A percentile compares a stretch with the other conserved stretches of the same genome.
phyloP scores from a whole-genome alignment of 1,284 basidiomycete genomes.

The Porogramme epimiltina region DNA sequence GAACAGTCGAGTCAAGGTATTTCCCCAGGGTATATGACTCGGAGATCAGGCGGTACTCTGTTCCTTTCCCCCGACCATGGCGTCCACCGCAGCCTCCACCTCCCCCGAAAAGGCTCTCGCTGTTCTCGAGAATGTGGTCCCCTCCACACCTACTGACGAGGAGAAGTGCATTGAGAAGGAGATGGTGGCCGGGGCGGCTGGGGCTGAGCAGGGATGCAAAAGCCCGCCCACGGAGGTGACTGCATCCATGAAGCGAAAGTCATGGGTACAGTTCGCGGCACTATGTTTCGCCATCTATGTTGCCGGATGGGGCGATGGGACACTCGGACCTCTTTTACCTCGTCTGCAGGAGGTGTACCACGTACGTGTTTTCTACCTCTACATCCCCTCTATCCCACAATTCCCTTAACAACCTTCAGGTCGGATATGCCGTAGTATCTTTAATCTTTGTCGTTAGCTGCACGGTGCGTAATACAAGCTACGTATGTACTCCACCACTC shows the following conservation, averaged over 20 bases:
- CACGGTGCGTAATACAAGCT: slow-evolving; percentile 36
- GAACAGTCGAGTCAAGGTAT: no score
- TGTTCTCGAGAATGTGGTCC: background rate
- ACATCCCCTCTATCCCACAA: background rate
- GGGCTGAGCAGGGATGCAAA: background rate
- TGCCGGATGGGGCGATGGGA: slow-evolving; percentile 64
- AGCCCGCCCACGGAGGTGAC: slow-evolving; percentile 1
- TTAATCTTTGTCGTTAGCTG: slow-evolving; percentile 59
- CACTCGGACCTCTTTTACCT: slow-evolving; percentile 62
- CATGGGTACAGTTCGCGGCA: slow-evolving; percentile 38
- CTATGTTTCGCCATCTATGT: slow-evolving; percentile 46
- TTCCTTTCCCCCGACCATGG: background rate
- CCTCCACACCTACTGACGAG: background rate
- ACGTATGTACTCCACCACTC: background rate
- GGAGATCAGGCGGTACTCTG: no score
- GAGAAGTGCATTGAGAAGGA: background rate
- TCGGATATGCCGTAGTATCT: slow-evolving; percentile 48
- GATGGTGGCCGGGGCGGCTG: background rate
- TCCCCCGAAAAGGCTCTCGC: background rate
- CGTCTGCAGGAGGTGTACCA: slow-evolving; percentile 54
- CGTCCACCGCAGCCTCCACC: background rate
- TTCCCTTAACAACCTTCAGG: slow-evolving; percentile 26
- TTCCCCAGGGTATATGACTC: no score
- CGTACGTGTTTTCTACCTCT: slow-evolving; percentile 30
- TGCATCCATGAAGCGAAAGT: slow-evolving; percentile 17